phyloP scores from a whole-genome alignment of 805 yeast species.

The Blastobotrys mokoenaii region DNA sequence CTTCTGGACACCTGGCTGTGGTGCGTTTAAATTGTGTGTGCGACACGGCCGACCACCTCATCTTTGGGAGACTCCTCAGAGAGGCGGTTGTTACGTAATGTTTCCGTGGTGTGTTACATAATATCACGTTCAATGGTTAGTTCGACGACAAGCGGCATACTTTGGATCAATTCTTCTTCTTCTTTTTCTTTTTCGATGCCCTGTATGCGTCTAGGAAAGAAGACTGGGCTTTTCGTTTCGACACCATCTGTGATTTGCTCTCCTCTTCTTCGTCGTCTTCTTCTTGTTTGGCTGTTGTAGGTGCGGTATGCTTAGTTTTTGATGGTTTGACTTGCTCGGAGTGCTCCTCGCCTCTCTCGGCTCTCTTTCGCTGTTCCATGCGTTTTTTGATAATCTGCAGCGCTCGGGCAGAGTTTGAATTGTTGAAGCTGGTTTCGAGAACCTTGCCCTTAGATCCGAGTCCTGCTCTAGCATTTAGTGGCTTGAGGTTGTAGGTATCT shows the following conservation, averaged over 20 bases:
- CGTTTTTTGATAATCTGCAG: background rate
- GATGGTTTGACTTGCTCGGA: background rate
- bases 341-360: background rate
- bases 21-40: too few species aligned
- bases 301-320: background rate
- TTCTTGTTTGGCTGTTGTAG: too few species aligned
- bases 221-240: conserved; percentile 2
- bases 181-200: conserved; percentile 5
- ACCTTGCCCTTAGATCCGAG: background rate
- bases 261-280: conserved; percentile 7
- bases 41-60: too few species aligned
- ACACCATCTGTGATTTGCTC: conserved; percentile 5
- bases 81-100: too few species aligned
- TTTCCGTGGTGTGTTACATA: background rate
- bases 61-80: too few species aligned
- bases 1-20: too few species aligned
- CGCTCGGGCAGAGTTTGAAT: background rate
- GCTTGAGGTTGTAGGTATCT: background rate
- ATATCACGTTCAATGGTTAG: background rate
- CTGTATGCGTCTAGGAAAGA: conserved; percentile 13
- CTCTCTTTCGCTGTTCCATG: background rate
- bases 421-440: background rate
- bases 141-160: background rate
- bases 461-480: background rate
- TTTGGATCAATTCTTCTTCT: background rate